Evolutionary conservation across 1,284 basidiomycete genomes (phyloP), one percentile per base, ranked within the genome.

Genomic region (Puccinia novopanici): DNA sequence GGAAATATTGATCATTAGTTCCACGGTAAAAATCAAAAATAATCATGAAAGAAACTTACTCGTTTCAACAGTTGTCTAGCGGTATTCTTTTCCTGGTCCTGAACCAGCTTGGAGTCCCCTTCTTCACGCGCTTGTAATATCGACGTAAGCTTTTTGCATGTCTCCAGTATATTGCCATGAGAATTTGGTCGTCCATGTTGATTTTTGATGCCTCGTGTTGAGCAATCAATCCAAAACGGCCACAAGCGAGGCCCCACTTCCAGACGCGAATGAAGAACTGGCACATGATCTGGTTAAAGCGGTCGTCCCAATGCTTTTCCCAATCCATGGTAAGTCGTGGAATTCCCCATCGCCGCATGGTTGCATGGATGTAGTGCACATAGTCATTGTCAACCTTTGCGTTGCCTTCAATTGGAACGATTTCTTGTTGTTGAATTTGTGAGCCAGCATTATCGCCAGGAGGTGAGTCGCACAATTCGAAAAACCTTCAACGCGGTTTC

Each of bases 341-440:
- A n/a, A n/a, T n/a, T n/a, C n/a, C n/a, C n/a, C n/a, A n/a, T n/a
- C n/a, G n/a, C n/a, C n/a, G n/a, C 77, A 79, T 78, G 27, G 68
- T 79, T 57, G 67, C 68, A 79, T 63, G 77, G 13, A 79, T 30
- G 27, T 59, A 79, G 5, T 61, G 19, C 13, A 79, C 19, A 57
- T 79, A 79, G n/a, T 72, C 77, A n/a, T 59, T 9, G 34, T 72
- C 77, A 61, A 79, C 72, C 59, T 73, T 79, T 19, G 30, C n/a
- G 42, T 70, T 78, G 34, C 67, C 24, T 37, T 37, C 12, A 17
- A 78, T 70, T n/a, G 13, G 52, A 10, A 15, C 34, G 27, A 78
- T 10, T 17, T 78, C 63, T 6, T n/a, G 15, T 40, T 22, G 42
- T 30, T 70, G 63, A 45, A 78, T 68, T 57, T 37, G 52, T 9